Percentiles rank a stretch among this genome's conserved stretches.
Conservation (phyloP, 1,139 yeast species). For the Pichia sp. region DNA sequence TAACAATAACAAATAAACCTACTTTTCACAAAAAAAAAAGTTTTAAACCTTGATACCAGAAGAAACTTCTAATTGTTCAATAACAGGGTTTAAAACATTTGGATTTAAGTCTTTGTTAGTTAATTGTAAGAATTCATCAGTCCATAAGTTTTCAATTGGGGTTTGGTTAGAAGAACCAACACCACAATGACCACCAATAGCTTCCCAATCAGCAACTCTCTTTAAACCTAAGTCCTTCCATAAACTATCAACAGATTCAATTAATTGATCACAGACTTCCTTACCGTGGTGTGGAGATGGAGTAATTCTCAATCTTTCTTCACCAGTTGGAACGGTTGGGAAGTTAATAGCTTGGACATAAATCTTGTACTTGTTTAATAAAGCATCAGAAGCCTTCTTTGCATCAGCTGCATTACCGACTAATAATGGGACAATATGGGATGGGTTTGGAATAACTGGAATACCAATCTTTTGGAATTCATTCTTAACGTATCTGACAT, state of each 20-base stretch:
- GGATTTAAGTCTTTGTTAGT: slow-evolving; percentile 61
- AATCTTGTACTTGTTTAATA: slow-evolving; percentile 79
- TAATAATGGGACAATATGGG: slow-evolving; percentile 93
- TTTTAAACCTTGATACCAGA: slow-evolving; percentile 49
- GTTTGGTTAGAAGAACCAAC: slow-evolving; percentile 58
- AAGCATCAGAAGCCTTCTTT: slow-evolving; percentile 84
- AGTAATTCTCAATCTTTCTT: slow-evolving; percentile 93
- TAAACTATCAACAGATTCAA: slow-evolving; percentile 77
- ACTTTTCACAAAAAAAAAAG: background rate
- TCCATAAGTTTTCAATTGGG: slow-evolving; percentile 68
- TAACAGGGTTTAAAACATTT: slow-evolving; percentile 60
- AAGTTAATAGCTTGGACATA: slow-evolving; percentile 98
- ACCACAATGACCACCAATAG: slow-evolving; percentile 83
- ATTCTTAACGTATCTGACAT: slow-evolving; percentile 81
- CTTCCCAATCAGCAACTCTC: slow-evolving; percentile 77
- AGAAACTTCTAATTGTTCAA: slow-evolving; percentile 62
- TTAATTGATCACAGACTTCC: slow-evolving; percentile 71
- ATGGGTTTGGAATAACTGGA: slow-evolving; percentile 97
- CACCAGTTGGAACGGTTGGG: slow-evolving; percentile 97
- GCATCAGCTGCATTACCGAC: slow-evolving; percentile 95
- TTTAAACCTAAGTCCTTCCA: slow-evolving; percentile 73
- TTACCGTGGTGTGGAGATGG: slow-evolving; percentile 97
- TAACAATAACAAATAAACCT: background rate
- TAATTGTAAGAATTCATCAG: slow-evolving; percentile 69
- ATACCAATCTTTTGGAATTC: slow-evolving; percentile 70